Percentiles rank a stretch among this genome's conserved stretches.
phyloP scores from a whole-genome alignment of 2,329 filamentous ascomycete species.

The Epicoccum nigrum region DNA sequence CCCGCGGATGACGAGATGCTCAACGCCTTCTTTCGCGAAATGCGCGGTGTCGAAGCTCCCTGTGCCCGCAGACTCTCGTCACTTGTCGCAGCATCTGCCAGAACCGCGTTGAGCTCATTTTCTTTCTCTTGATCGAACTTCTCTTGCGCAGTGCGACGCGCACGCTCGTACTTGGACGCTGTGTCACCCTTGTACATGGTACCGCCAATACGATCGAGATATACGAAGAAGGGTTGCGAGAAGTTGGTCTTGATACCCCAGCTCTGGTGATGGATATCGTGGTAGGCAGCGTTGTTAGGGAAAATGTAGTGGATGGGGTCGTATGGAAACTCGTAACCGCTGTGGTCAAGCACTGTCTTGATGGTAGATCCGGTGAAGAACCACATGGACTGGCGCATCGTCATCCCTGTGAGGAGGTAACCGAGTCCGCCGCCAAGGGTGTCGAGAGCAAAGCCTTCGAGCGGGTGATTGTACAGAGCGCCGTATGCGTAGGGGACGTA shows the following conservation, averaged over 20 bases:
- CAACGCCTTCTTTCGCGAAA: constrained; percentile 50
- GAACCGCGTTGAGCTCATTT: constrained; percentile 27
- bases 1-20: constrained; percentile 47
- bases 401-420: constrained; percentile 83
- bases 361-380: constrained; percentile 90
- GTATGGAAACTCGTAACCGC: constrained; percentile 93
- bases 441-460: constrained; percentile 93
- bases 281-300: constrained; percentile 93
- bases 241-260: constrained; percentile 99
- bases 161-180: constrained; percentile 63
- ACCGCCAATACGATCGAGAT: constrained; percentile 84
- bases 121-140: constrained; percentile 59
- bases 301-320: constrained; percentile 92
- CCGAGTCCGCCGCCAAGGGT: constrained; percentile 84
- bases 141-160: constrained; percentile 61
- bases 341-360: constrained; percentile 98
- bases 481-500: constrained; percentile 98
- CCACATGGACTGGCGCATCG: constrained; percentile 81
- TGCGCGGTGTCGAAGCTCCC: constrained; percentile 46
- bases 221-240: constrained; percentile 90
- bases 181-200: constrained; percentile 79
- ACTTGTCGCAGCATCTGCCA: constrained; percentile 23
- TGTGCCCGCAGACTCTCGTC: constrained; percentile 37
- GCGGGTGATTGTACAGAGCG: constrained; percentile 93
- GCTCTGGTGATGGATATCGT: constrained; percentile 98